Conservation (phyloP, 2,329 filamentous ascomycete genomes). For the Cladosporium oxysporum region DNA sequence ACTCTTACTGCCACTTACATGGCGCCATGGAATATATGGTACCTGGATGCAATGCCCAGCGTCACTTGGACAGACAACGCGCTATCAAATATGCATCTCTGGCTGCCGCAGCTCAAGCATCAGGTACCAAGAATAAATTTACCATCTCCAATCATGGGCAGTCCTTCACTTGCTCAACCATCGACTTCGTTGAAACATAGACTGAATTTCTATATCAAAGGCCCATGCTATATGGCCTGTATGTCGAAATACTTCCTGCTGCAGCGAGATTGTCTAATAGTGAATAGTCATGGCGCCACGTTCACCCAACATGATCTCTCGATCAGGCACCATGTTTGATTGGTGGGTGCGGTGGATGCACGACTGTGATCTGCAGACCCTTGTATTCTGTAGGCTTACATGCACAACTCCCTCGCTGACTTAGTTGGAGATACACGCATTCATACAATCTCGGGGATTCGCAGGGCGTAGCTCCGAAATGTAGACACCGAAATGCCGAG, state of each 20-base stretch:
- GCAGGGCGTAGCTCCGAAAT: constrained; percentile 5
- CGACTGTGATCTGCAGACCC: not conserved
- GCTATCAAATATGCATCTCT: not conserved
- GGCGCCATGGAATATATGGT: not conserved
- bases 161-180: not conserved
- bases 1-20: not conserved
- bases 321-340: not conserved
- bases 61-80: not conserved
- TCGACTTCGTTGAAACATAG: not conserved
- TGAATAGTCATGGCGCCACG: not conserved
- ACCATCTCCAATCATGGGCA: not conserved
- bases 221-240: not conserved
- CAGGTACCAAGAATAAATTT: not conserved
- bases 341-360: not conserved
- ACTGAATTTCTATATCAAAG: not conserved
- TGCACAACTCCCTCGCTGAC: not conserved
- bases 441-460: not conserved
- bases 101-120: not conserved
- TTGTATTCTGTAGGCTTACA: not conserved
- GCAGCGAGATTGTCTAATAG: not conserved
- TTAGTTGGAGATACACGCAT: not conserved
- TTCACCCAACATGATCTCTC: not conserved
- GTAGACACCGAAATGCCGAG: constrained; percentile 10
- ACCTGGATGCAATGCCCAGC: not conserved
- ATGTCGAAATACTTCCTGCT: not conserved